phyloP scores from a whole-genome alignment of 2,329 filamentous ascomycete species.

The Trichoderma afroharzianum region DNA sequence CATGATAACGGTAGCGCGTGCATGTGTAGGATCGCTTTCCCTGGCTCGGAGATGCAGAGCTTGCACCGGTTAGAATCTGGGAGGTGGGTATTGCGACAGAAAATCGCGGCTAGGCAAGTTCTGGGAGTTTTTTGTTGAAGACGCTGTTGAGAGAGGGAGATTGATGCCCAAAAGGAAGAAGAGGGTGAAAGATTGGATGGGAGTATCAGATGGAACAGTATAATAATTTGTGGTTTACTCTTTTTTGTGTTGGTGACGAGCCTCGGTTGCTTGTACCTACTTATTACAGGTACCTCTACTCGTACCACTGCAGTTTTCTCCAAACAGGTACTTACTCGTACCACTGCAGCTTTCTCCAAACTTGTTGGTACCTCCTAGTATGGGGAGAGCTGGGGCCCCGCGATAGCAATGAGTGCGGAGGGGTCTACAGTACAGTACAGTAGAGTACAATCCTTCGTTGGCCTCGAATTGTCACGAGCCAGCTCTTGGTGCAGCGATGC shows the following conservation, averaged over 20 bases:
- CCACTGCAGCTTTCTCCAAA: background rate
- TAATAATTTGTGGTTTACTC: background rate
- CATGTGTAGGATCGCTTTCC: background rate
- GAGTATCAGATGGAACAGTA: background rate
- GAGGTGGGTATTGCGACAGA: background rate
- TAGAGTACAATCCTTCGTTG: background rate
- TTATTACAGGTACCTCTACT: background rate
- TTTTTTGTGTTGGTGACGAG: background rate
- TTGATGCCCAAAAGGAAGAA: background rate
- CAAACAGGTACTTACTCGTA: background rate
- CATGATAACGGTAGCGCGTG: background rate
- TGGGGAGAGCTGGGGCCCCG: slow-evolving; percentile 13
- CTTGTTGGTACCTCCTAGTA: background rate
- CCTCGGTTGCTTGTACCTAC: too few species aligned
- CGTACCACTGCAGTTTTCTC: too few species aligned
- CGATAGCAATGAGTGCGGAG: slow-evolving; percentile 5
- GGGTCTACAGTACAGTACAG: background rate
- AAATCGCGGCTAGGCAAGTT: background rate
- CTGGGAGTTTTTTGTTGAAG: background rate
- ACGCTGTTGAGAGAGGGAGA: background rate
- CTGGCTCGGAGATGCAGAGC: background rate
- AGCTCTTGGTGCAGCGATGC: background rate
- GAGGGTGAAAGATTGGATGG: background rate
- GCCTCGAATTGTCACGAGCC: background rate
- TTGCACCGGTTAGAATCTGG: background rate